Percentiles rank a stretch among this genome's conserved stretches.
phyloP scores from a whole-genome alignment of 2,329 filamentous ascomycete genomes.

The Scolecobasidium constrictum region DNA sequence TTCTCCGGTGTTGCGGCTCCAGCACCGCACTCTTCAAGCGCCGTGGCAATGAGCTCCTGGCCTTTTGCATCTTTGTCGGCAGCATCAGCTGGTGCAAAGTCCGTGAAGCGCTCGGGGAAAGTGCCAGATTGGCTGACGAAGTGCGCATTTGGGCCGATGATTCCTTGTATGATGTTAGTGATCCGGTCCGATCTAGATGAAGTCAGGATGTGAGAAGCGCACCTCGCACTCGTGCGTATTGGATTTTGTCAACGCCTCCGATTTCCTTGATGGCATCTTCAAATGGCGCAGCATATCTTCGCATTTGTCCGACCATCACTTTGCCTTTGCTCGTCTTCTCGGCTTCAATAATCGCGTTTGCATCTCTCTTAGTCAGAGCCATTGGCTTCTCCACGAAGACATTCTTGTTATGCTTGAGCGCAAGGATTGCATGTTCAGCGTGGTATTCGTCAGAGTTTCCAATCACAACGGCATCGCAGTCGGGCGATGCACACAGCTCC shows the following conservation, averaged over 20 bases:
- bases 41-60: no score
- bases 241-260: slow-evolving; percentile 37
- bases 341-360: slow-evolving; percentile 37
- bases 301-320: slow-evolving; percentile 51
- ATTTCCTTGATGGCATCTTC: slow-evolving; percentile 44
- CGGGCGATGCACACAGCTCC: no score
- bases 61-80: no score
- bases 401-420: slow-evolving; percentile 43
- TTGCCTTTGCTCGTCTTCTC: slow-evolving; percentile 31
- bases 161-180: no score
- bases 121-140: slow-evolving; percentile 41
- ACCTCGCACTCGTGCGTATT: slow-evolving; percentile 44
- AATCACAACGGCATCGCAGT: slow-evolving; percentile 46
- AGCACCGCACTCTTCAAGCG: no score
- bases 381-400: slow-evolving; percentile 51
- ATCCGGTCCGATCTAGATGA: no score
- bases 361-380: slow-evolving; percentile 36
- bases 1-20: no score
- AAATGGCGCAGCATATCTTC: slow-evolving; percentile 49
- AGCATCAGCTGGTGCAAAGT: no score
- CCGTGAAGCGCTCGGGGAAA: no score
- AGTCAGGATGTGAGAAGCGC: no score
- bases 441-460: slow-evolving; percentile 45
- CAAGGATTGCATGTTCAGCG: slow-evolving; percentile 38
- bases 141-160: slow-evolving; percentile 42